Base-by-base conservation (phyloP, 1,284 basidiomycete genomes). In the Apiotrichum veenhuisii region DNA sequence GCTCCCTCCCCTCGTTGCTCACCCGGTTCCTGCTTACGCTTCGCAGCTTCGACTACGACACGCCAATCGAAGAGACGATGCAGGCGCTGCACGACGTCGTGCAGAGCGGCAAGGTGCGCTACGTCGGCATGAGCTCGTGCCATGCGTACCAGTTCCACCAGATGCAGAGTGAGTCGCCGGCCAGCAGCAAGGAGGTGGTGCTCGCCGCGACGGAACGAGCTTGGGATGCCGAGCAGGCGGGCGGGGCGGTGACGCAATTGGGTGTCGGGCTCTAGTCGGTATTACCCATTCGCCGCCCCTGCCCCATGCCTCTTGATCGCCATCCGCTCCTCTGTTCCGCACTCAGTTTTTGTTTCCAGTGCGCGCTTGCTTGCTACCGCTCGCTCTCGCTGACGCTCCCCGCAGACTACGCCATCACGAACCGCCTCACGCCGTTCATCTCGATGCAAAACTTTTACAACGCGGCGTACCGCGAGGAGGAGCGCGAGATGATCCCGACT, bases 81-180 rank as follows among this genome's bases (percentile, higher is more conserved):
- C 81, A 84, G 75, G 85, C 85, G 4, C 78, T 87, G 1, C 84
- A 86, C 62, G 85, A 87, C 58, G 81, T 87, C 22, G 84, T 87
- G 20, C 70, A 85, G 66, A 80, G 80, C 0, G 86, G 86, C 3
- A 82, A 82, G 57, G 85, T 82, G 15, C 79, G 85, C 14, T 87
- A 87, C 73, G 81, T 87, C 55, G 86, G 86, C 45, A 86, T 84
- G 84, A 80, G 78, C 26, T 67, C 63, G 49, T 77, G 75, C 64
- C 74, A 62, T 50, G 77, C 77, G 2, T 77, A 72, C 61, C 74
- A 78, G 66, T 77, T 80, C 68, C 69, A 73, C 37, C 61, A 67
- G 37, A 75, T 76, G 74, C 74, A 76, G 61, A 68, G 72, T 74
- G 55, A 52, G 72, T 65, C 44, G 17, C n/a, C n/a, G n/a, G n/a